A percentile compares a stretch with the other conserved stretches of the same genome.
Evolutionary conservation across 441 rosid genomes (phyloP).

Genomic region (Corymbia citriodora): DNA sequence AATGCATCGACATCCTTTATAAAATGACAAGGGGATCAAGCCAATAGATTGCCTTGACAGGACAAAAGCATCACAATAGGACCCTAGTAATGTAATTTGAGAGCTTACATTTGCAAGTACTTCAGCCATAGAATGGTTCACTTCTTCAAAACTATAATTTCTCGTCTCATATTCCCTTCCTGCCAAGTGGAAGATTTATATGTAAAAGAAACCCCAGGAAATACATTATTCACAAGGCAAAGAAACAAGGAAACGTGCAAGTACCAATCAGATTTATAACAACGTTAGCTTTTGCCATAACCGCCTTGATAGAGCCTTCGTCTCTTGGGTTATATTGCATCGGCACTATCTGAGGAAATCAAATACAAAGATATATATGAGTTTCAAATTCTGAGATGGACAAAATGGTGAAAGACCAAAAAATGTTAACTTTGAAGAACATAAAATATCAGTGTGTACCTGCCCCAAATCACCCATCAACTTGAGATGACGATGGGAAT

Average conservation of each 20-base stretch:
- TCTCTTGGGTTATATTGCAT: slow-evolving; percentile 89
- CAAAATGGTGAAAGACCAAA: not conserved
- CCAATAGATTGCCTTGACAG: not conserved
- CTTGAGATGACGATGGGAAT: slow-evolving; percentile 85
- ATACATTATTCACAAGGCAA: not conserved
- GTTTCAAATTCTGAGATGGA: not conserved
- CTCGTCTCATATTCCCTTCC: slow-evolving; percentile 91
- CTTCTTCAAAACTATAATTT: slow-evolving; percentile 94
- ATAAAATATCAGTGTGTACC: slow-evolving; percentile 27
- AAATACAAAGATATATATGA: slow-evolving; percentile 2
- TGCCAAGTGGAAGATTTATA: slow-evolving; percentile 14
- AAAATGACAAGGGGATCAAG: not conserved
- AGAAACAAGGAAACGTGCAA: not conserved
- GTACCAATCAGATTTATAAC: slow-evolving; percentile 96
- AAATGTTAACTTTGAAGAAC: not conserved
- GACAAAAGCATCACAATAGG: not conserved
- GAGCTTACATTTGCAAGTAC: slow-evolving; percentile 73
- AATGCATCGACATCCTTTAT: not conserved
- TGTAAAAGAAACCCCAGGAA: not conserved
- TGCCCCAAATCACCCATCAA: slow-evolving; percentile 99
- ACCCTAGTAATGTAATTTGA: not conserved
- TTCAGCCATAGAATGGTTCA: slow-evolving; percentile 77
- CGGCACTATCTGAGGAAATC: slow-evolving; percentile 70
- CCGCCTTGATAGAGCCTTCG: slow-evolving; percentile 92
- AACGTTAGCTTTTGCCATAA: slow-evolving; percentile 98